Conservation (phyloP, 164 flowering plant species). For the Hamamelis virginiana region DNA sequence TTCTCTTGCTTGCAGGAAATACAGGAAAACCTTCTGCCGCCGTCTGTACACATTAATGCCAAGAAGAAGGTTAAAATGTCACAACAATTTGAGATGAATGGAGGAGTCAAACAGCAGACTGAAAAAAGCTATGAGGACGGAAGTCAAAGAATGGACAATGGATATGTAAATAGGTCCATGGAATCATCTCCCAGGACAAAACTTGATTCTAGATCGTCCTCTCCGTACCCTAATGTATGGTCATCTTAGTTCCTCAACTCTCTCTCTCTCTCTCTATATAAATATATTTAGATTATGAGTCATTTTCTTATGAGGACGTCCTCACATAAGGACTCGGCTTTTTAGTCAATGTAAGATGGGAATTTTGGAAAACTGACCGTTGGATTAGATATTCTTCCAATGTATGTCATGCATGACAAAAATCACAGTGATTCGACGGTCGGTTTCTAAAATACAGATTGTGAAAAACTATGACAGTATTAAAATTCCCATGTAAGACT, state of each 20-base stretch:
- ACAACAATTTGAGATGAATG: slow-evolving; percentile 32
- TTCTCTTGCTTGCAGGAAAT: slow-evolving; percentile 49
- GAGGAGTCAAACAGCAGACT: slow-evolving; percentile 19
- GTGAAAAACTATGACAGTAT: too few species aligned
- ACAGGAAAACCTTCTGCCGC: slow-evolving; percentile 72
- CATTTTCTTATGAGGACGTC: too few species aligned
- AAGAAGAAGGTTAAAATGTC: slow-evolving; percentile 39
- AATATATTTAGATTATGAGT: too few species aligned
- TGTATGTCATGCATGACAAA: too few species aligned
- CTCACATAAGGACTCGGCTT: too few species aligned
- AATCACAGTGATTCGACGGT: too few species aligned
- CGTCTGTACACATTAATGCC: slow-evolving; percentile 54
- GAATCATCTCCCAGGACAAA: slow-evolving; percentile 19
- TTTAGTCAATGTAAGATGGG: too few species aligned
- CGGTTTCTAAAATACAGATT: too few species aligned
- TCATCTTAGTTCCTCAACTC: slow-evolving; percentile 2
- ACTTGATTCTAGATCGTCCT: slow-evolving; percentile 30
- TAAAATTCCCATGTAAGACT: too few species aligned
- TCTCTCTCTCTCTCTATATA: neutral
- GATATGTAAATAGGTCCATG: slow-evolving; percentile 14
- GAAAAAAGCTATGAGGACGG: slow-evolving; percentile 19
- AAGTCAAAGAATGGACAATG: slow-evolving; percentile 18
- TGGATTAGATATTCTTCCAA: too few species aligned
- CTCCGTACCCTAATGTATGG: slow-evolving; percentile 69
- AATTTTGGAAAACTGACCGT: too few species aligned